A percentile compares a stretch with the other conserved stretches of the same genome.
phyloP scores from a whole-genome alignment of 2,329 filamentous ascomycete species.

The Trichoderma lentiforme region DNA sequence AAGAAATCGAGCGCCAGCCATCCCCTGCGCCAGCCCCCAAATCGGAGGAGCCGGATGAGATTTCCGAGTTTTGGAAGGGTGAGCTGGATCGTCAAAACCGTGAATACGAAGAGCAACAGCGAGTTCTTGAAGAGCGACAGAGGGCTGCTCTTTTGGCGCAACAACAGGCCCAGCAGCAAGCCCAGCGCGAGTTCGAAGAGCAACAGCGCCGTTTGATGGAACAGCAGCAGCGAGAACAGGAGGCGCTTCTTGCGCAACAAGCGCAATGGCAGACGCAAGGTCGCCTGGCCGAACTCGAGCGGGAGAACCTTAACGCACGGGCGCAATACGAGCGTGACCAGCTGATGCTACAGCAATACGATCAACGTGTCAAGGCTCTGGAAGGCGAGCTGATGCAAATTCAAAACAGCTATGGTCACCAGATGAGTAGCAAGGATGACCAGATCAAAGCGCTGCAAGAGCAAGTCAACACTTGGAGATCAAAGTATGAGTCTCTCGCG shows the following conservation, averaged over 20 bases:
- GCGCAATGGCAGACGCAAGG: constrained; percentile 92
- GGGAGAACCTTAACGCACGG: constrained; percentile 88
- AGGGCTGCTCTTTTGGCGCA: constrained; percentile 77
- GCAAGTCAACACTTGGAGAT: constrained; percentile 95
- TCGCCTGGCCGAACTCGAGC: constrained; percentile 90
- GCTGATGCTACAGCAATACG: constrained; percentile 94
- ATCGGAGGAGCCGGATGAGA: constrained; percentile 83
- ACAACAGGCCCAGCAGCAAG: constrained; percentile 76
- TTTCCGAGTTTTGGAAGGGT: constrained; percentile 96
- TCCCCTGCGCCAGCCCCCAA: constrained; percentile 63
- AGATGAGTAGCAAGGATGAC: constrained; percentile 86
- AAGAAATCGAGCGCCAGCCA: constrained; percentile 65
- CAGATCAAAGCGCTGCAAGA: constrained; percentile 91
- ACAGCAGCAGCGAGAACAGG: constrained; percentile 86
- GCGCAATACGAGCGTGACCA: constrained; percentile 98
- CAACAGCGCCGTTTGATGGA: constrained; percentile 85
- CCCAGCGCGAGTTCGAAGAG: constrained; percentile 93
- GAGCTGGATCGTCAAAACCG: constrained; percentile 88
- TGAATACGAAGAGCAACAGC: constrained; percentile 93
- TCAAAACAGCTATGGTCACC: constrained; percentile 78
- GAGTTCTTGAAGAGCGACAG: constrained; percentile 81
- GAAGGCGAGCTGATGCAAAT: constrained; percentile 83
- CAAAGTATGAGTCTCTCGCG: constrained; percentile 93
- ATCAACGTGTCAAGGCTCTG: constrained; percentile 87
- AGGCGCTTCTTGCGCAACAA: constrained; percentile 84